Base-by-base conservation (phyloP, 345 rosid genomes). In the Aethionema arabicum region DNA sequence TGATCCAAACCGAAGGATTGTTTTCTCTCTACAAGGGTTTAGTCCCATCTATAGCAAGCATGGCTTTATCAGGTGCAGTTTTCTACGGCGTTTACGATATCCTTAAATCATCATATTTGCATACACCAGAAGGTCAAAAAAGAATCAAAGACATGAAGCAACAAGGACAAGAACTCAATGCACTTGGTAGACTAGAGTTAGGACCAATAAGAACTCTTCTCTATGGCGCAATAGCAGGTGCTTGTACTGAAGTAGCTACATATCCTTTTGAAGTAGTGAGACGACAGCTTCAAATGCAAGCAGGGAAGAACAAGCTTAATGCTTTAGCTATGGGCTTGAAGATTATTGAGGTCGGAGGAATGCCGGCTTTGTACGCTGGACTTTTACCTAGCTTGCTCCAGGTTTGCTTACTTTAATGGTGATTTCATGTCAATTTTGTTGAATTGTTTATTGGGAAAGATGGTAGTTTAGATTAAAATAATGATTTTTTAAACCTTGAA, bases 231-330 rank as follows among this genome's bases (percentile, higher is more conserved):
- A 57, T 89, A 13, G 86, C 95, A 2, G 93, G 98, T 54, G 93
- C 83, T 32, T 89, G 95, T 69, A 80, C 96, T 43, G 98, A 92
- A 79, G 96, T 87, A 63, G 83, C 91, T 15, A 92, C 98, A 2
- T 92, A 92, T 74, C 98, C 96, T 6, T 89, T 89, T 55, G 98
- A 89, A 81, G 95, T 86, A 45, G 95, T 89, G 57, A 84, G 96
- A 75, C 80, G 98, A 61, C 92, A 83, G 39, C 95, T 92, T 68
- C 98, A 92, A 70, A 77, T 92, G 89, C 96, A 92, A 75, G 77
- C 56, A n/a, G 79, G 74, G 46, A 73, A 80, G 7, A 77, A 82
- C 15, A 82, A 80, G 76, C 78, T 89, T 64, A 64, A 75, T 70
- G 70, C 92, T 54, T 36, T 86, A 66, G 86, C 87, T 8, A 89